Conservation (phyloP, 768 basidiomycete species). For the Rhodosporidiobolus sp. region DNA sequence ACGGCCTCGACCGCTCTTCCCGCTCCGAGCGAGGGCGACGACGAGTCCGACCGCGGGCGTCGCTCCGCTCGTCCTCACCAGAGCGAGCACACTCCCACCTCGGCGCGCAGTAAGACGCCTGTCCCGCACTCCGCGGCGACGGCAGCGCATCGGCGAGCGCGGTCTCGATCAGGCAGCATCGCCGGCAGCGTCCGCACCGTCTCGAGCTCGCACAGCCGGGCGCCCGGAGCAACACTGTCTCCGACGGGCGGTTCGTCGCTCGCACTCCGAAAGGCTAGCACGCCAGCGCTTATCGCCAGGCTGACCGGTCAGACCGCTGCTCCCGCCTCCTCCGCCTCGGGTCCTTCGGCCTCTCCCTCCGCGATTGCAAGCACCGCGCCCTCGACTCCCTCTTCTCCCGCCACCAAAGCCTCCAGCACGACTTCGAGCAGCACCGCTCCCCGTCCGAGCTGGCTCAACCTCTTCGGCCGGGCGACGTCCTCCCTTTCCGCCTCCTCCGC, state of each 20-base stretch:
- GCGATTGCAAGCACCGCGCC: background rate
- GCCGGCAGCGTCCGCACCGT: conserved; percentile 19
- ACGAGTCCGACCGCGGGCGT: conserved; percentile 14
- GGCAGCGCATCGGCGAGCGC: background rate
- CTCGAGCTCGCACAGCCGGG: background rate
- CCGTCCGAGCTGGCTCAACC: conserved; percentile 23
- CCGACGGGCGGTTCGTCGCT: background rate
- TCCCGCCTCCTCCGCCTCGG: background rate
- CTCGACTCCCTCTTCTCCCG: background rate
- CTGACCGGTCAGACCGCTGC: conserved; percentile 3
- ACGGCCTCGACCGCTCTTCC: background rate
- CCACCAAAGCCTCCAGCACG: background rate
- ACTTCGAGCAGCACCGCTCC: background rate
- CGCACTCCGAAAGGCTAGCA: conserved; percentile 12
- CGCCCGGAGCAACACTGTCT: background rate
- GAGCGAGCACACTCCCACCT: background rate
- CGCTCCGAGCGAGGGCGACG: background rate
- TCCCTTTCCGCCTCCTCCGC: background rate
- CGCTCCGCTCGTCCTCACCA: background rate
- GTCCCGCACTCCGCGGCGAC: background rate
- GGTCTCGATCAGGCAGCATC: conserved; percentile 4
- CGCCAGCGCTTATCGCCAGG: conserved; percentile 35
- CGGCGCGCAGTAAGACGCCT: conserved; percentile 21
- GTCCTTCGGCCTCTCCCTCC: background rate
- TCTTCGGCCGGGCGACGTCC: conserved; percentile 14